Base-by-base conservation (phyloP, 176 grass and related monocot genomes). In the Echinochloa phyllopogon region DNA sequence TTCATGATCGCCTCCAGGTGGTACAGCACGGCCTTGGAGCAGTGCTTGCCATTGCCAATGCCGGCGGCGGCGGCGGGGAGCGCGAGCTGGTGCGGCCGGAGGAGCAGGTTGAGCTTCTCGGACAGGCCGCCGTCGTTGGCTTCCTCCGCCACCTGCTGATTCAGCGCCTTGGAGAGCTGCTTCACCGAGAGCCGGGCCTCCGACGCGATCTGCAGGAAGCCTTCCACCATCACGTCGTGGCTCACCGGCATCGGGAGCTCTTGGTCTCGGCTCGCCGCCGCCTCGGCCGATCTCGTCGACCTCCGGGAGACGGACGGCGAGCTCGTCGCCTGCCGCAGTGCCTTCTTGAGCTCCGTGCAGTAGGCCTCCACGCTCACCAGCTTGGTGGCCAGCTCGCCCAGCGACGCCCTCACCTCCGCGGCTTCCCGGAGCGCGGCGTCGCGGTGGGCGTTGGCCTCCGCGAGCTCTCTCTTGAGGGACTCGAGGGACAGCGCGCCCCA, bases 221-320 rank as follows among this genome's bases (percentile, higher is more conserved):
- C 96, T 76, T 99, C 96, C 66, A 95, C 87, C 93, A 98, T 94
- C 13, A 88, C 91, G 60, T 95, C 96, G 52, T 86, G 89, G 77
- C 89, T 91, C 23, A 94, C 93, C 21, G 93, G 96, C 72, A 92
- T 90, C 39, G 76, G 71, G 68, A 77, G 75, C 37, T 94, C 89
- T 38, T 44, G 83, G 65, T 94, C 89, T 38, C 51, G 83, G 65
- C 33, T 72, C 29, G 29, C 29, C 29, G 29, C 29, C 0, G 83
- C 69, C 4, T 81, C 89, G 49, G 69, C 67, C 14, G 91, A 94
- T 6, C 88, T 91, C 12, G 86, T 87, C 36, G 89, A 87, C 23
- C 91, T 76, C 70, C 78, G 90, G 24, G 96, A 89, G 37, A 92
- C 41, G 29, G 84, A 64, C 56, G 84, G 90, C 23, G 70, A 41